Evolutionary conservation across 2,329 filamentous ascomycete species (phyloP), one percentile per base, ranked within the genome.

Genomic region (Fusarium nygamai): DNA sequence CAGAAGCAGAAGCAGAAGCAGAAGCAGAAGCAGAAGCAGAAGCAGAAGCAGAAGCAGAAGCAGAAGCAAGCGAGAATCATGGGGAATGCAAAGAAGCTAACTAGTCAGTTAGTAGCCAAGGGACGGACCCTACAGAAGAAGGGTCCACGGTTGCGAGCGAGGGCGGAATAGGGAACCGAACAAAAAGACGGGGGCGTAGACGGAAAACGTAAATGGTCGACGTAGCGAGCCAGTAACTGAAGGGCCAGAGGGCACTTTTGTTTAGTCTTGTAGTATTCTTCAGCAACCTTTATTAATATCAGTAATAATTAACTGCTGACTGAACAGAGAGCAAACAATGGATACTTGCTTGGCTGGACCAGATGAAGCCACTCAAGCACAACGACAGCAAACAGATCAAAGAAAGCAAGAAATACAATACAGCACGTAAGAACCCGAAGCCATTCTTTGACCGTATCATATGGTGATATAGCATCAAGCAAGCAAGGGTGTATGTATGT

Each of bases 161-260:
- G 72, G 68, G 72, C 72, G 72, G 72, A 74, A 74, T 61, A 51
- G 58, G 33, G 72, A 75, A 72, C 72, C 68, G 72, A 72, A 31
- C 46, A 48, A 48, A 53, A 48, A 44, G 54, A 47, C 48, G 58
- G 50, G 57, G 67, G 58, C 63, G 51, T 34, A 41, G 63, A 56
- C 51, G 57, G 63, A 46, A 50, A 61, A 54, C 65, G 63, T 68
- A 73, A 74, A 73, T 73, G 72, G 72, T 56, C 54, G 50, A 67
- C 50, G 61, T 73, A 74, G 72, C 69, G 72, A 73, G 64, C 60
- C 31, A 69, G 43, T 38, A 41, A 58, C 44, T 53, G 41, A 41
- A 63, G 53, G 36, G 53, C 34, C 59, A 43, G 29, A 46, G 38
- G 54, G 54, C 54, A 58, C 54, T 58, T 58, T 58, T 58, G 54